A percentile compares a stretch with the other conserved stretches of the same genome.
Conservation (phyloP, 805 yeast species). For the Debaryomyces hansenii region DNA sequence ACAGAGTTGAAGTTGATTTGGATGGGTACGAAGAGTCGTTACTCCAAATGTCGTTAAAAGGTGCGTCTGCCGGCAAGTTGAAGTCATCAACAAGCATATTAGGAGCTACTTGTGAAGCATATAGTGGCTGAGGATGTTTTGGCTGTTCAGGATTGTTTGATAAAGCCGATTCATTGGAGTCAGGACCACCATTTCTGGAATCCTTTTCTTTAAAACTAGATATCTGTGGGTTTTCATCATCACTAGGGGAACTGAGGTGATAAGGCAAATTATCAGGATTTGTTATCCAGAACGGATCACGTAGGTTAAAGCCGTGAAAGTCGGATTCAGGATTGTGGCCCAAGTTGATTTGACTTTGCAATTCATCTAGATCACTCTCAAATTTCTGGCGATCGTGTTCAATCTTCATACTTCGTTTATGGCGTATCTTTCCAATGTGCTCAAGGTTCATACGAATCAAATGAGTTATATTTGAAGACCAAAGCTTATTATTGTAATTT, state of each 20-base stretch:
- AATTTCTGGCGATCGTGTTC: slow-evolving; percentile 4
- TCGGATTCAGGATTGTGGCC: slow-evolving; percentile 2
- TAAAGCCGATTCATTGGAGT: no score
- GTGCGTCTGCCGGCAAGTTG: no score
- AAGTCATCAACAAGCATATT: background rate
- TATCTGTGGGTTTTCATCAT: slow-evolving; percentile 7
- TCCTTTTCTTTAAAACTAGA: no score
- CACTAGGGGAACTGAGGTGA: slow-evolving; percentile 29
- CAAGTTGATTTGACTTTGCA: background rate
- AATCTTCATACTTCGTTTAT: slow-evolving; percentile 11
- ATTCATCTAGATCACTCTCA: slow-evolving; percentile 4
- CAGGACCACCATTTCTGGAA: no score
- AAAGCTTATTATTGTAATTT: slow-evolving; percentile 20
- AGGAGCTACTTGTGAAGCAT: background rate
- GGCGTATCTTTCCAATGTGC: slow-evolving; percentile 24
- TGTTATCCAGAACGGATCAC: slow-evolving; percentile 54
- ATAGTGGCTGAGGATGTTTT: background rate
- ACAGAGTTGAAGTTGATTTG: no score
- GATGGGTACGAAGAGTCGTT: no score
- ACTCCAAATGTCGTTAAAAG: no score
- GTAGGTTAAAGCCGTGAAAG: slow-evolving; percentile 35
- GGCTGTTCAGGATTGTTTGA: background rate
- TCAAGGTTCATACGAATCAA: slow-evolving; percentile 30
- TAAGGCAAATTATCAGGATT: slow-evolving; percentile 48
- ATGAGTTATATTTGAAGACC: slow-evolving; percentile 36